Percentiles rank a stretch among this genome's conserved stretches.
Conservation (phyloP, 176 grass and related monocot species). For the Eragrostis nindensis region DNA sequence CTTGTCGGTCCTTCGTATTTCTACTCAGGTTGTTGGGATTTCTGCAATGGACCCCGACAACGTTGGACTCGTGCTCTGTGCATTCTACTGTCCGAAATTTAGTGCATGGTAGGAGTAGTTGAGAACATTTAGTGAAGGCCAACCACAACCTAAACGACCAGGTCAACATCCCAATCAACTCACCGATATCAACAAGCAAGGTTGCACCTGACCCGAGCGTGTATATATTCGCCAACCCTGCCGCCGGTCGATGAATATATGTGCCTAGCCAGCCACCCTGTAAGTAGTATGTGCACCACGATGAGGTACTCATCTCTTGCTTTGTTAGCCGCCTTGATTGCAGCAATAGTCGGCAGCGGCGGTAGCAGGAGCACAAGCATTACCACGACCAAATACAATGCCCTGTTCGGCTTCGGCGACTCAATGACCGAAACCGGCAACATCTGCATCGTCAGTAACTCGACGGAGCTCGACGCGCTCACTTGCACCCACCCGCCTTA, state of each 20-base stretch:
- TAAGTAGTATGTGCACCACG: too few relatives aligned
- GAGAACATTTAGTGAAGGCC: background rate
- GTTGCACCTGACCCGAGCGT: background rate
- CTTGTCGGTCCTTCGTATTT: too few relatives aligned
- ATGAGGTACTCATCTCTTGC: background rate
- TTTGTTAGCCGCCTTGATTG: background rate
- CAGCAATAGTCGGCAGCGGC: background rate
- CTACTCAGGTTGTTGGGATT: too few relatives aligned
- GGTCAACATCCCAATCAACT: background rate
- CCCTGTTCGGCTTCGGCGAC: conserved; percentile 53
- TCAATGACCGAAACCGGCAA: conserved; percentile 53
- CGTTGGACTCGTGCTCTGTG: too few relatives aligned
- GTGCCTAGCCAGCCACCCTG: too few relatives aligned
- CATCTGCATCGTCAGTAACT: conserved; percentile 32
- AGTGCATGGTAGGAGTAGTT: background rate
- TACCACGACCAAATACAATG: conserved; percentile 27
- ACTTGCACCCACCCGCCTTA: conserved; percentile 44
- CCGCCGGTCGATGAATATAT: too few relatives aligned
- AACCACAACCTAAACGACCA: too few relatives aligned
- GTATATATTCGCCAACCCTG: background rate
- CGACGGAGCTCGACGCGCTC: conserved; percentile 28
- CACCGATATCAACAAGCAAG: background rate
- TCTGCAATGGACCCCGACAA: too few relatives aligned
- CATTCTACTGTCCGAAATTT: background rate
- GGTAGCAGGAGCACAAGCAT: too few relatives aligned